Conservation (phyloP, 1,284 basidiomycete species). For the Tilletia indica region DNA sequence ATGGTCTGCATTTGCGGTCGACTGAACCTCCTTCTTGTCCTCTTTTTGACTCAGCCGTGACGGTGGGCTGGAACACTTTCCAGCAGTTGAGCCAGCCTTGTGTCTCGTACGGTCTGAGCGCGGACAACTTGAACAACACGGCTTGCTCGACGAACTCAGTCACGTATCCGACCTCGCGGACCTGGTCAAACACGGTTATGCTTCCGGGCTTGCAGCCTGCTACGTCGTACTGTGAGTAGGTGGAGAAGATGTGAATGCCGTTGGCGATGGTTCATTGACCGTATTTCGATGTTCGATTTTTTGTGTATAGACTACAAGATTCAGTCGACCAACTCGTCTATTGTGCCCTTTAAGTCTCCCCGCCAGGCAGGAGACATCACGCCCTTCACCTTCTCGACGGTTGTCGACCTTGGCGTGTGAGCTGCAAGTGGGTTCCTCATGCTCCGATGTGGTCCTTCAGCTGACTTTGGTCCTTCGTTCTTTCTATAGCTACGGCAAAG, state of each 20-base stretch:
- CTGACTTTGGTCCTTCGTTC: too few relatives aligned
- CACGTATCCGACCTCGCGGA: conserved; percentile 41
- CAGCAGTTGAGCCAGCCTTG: conserved; percentile 28
- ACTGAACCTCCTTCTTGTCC: not conserved
- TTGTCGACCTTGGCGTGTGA: conserved; percentile 23
- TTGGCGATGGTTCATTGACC: too few relatives aligned
- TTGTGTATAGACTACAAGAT: conserved; percentile 15
- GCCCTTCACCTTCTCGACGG: conserved; percentile 19
- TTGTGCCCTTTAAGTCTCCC: conserved; percentile 7
- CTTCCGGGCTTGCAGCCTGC: conserved; percentile 28
- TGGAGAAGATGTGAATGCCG: too few relatives aligned
- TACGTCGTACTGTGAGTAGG: conserved; percentile 34
- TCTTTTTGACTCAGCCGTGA: conserved; percentile 23
- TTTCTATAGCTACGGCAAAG: conserved; percentile 15
- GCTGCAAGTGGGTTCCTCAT: not conserved
- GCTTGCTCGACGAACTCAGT: conserved; percentile 30
- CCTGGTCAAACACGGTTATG: conserved; percentile 37
- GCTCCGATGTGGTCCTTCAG: too few relatives aligned
- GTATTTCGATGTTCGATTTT: not conserved
- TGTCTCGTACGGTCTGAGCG: conserved; percentile 31
- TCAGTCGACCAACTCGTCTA: conserved; percentile 16
- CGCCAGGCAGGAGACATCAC: conserved; percentile 23
- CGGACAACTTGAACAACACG: conserved; percentile 17
- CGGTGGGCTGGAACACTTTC: conserved; percentile 44
- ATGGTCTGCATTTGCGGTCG: not conserved